phyloP scores from a whole-genome alignment of 805 yeast genomes.

The Yamadazyma tumulicola region DNA sequence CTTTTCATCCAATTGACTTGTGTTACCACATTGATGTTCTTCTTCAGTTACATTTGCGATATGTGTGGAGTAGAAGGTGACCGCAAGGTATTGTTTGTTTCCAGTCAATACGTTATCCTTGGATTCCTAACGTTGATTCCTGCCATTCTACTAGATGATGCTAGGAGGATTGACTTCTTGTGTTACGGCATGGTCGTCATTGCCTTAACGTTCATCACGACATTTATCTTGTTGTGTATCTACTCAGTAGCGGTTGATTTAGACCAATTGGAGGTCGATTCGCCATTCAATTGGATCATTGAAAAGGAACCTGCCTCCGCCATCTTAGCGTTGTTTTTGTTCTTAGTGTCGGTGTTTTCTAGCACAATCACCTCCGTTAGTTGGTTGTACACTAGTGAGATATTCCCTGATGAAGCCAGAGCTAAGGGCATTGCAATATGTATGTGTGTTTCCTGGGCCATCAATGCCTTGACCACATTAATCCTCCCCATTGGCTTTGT shows the following conservation, averaged over 20 bases:
- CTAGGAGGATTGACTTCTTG: conserved; percentile 46
- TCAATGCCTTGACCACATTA: conserved; percentile 35
- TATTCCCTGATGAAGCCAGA: conserved; percentile 43
- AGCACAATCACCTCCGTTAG: conserved; percentile 45
- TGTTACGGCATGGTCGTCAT: conserved; percentile 41
- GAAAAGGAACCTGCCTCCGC: conserved; percentile 34
- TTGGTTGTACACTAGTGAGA: conserved; percentile 49
- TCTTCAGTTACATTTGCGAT: conserved; percentile 44
- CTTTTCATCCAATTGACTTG: conserved; percentile 44
- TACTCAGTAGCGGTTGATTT: conserved; percentile 15
- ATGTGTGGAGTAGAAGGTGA: conserved; percentile 42
- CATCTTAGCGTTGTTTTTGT: conserved; percentile 41
- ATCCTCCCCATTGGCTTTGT: conserved; percentile 38
- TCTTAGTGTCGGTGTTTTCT: conserved; percentile 45
- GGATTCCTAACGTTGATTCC: conserved; percentile 44
- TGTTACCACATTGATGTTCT: conserved; percentile 41
- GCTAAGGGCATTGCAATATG: conserved; percentile 46
- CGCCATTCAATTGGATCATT: conserved; percentile 13
- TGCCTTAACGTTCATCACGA: conserved; percentile 28
- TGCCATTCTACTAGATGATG: conserved; percentile 36
- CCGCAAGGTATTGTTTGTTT: conserved; percentile 27
- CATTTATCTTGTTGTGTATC: conserved; percentile 33
- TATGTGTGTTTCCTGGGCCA: conserved; percentile 44
- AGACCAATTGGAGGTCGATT: conserved; percentile 1
- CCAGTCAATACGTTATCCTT: conserved; percentile 36